Conservation (phyloP, 2,329 filamentous ascomycete species). For the Boeremia exigua region DNA sequence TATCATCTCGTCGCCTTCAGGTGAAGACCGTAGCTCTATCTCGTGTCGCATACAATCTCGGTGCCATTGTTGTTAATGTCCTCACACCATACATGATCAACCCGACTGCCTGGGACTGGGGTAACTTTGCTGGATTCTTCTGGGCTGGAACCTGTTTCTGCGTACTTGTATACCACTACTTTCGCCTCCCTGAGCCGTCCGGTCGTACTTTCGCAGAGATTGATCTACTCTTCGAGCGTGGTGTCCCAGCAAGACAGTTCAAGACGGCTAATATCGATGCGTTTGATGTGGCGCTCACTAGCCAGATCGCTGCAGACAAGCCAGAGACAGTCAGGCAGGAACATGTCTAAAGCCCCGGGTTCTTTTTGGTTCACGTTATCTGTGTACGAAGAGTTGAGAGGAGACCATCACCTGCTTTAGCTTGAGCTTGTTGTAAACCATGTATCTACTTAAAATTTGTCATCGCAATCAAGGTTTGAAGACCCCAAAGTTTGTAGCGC, state of each 20-base stretch:
- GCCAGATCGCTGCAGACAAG: neutral
- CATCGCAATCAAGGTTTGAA: too few species aligned
- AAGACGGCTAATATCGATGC: neutral
- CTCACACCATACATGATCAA: constrained; percentile 65
- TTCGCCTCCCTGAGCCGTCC: constrained; percentile 76
- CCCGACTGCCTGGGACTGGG: constrained; percentile 75
- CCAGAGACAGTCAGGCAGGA: neutral
- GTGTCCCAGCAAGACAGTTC: constrained; percentile 27
- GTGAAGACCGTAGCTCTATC: constrained; percentile 87
- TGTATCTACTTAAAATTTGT: too few species aligned
- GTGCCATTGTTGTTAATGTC: constrained; percentile 72
- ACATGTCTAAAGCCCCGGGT: constrained; percentile 47
- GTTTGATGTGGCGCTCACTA: neutral
- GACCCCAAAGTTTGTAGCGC: too few species aligned
- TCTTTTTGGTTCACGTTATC: neutral
- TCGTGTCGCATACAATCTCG: constrained; percentile 67
- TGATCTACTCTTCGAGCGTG: constrained; percentile 75
- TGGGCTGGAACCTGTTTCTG: constrained; percentile 69
- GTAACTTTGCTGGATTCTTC: constrained; percentile 76
- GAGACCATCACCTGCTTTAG: neutral
- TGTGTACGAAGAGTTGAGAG: neutral
- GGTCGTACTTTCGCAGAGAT: constrained; percentile 83
- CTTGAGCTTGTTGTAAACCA: neutral
- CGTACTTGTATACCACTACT: constrained; percentile 70
- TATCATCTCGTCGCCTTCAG: constrained; percentile 79